Base-by-base conservation (phyloP, 2,329 filamentous ascomycete genomes). In the Ophiocordyceps australis region DNA sequence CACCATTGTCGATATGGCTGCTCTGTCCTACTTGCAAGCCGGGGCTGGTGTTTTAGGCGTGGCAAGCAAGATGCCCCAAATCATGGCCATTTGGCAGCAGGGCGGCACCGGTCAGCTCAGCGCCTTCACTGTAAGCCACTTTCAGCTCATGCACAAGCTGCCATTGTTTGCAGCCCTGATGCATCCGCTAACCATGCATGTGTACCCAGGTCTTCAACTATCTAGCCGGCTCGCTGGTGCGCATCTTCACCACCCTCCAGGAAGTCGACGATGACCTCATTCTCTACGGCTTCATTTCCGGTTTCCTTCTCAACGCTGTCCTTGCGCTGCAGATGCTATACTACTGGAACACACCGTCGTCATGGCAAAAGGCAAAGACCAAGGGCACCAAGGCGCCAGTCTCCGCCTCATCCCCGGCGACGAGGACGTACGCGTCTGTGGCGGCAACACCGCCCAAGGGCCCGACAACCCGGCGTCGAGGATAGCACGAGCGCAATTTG, bases 171-270 rank as follows among this genome's bases (percentile, higher is more conserved):
- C n/a, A n/a, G n/a, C n/a, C n/a, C n/a, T n/a, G n/a, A n/a, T n/a
- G n/a, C n/a, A n/a, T n/a, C n/a, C n/a, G n/a, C n/a, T n/a, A n/a
- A n/a, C n/a, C n/a, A n/a, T n/a, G n/a, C n/a, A n/a, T n/a, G n/a
- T n/a, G n/a, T n/a, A n/a, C n/a, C 10, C 14, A 94, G 85, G 83
- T 98, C 39, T 93, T 98, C 67, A 95, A 94, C 62, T 98, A 93
- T 55, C 80, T 98, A 42, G 63, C 74, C 39, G 89, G 91, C 20
- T 93, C 83, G 22, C 69, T 95, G 30, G 80, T 82, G 15, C 79
- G 89, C 46, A 92, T 98, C 57, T 98, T 94, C 54, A 98, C 89
- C 17, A 98, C 91, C 7, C 60, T 98, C 30, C 85, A 95, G 46
- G 89, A 98, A 59, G 89, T 98, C 32, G 79, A 92, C 49, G 89